Evolutionary conservation across 208 protist genomes (phyloP), one percentile per base, ranked within the genome.

Genomic region (Porcisia deanei): DNA sequence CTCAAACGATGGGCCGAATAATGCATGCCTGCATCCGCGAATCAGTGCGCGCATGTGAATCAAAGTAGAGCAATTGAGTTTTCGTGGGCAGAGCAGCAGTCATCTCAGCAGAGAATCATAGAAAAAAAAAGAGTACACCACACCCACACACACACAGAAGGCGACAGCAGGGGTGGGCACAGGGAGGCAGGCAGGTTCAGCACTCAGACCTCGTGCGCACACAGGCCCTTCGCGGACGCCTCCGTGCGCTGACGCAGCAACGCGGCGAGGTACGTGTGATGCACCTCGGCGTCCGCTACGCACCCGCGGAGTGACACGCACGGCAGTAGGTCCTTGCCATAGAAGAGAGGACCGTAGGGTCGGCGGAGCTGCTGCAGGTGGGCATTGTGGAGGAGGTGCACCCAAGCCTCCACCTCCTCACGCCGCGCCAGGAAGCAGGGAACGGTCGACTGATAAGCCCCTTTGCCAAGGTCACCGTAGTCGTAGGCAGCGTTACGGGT

Each of bases 291-390:
- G 39, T 72, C 68, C 45, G 57, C 55, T 45, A 53, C 43, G 68
- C 43, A 54, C 34, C 68, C 68, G 37, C 30, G 54, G 54, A 52
- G 8, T 9, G 34, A 8, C 49, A 37, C 47, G 75, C 34, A n/a
- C 53, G n/a, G n/a, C 12, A 20, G 34, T 68, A 37, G 34, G 45
- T 22, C 6, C 25, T 52, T 18, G 63, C 20, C 66, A 3, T 5
- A 52, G n/a, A 71, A 77, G 54, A 82, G 72, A 30, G 77, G 77
- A 25, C 77, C 77, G 30, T 41, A 68, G 10, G 77, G 77, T 3
- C 39, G 68, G 39, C 77, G 77, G 64, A 71, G 34, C 49, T 59
- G 72, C 37, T 25, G 65, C 30, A 47, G 49, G 66, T 77, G 58
- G 2, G 55, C 22, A 12, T 25, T 9, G 52, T 63, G 67, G 22